Evolutionary conservation across 306 rosid species (phyloP), one percentile per base, ranked within the genome.

Genomic region (Abrus precatorius): DNA sequence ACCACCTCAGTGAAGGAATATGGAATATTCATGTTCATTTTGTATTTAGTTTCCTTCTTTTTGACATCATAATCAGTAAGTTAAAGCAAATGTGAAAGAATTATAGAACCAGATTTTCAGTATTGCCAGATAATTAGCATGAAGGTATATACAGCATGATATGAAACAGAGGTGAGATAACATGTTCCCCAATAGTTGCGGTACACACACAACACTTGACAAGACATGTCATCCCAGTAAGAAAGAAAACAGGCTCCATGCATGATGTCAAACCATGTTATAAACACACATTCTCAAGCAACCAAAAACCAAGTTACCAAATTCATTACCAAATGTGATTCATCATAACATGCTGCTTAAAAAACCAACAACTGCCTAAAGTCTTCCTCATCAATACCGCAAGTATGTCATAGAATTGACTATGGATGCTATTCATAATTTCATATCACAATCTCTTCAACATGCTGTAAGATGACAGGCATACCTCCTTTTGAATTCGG

Each of bases 401-500:
- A 14, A 61, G 69, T 29, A 6, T 63, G 62, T 47, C 40, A 67
- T 7, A 50, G 52, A 62, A 80, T 12, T 45, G 40, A 52, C 27
- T 28, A 52, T 20, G 44, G 57, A 54, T 28, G 14, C 6, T 60
- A n/a, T 52, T 61, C 56, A 53, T 57, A 63, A 43, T 5, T 52
- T 61, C 56, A 53, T 57, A 63, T 52, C 7, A 30, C 40, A 72
- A 64, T 49, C 63, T 47, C 9, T 67, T 68, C 69, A 52, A 56
- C 40, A 45, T 49, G 69, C 72, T 34, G 29, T 54, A 78, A 47
- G 73, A 64, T 76, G 85, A 53, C 47, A 72, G 57, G 76, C 84
- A 75, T 80, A 95, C 99, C 97, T 93, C 97, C 83, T 88, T 95
- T 72, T 91, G 97, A 84, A 95, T 92, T 61, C 79, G 94, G 67